Evolutionary conservation across 805 yeast genomes (phyloP).

Genomic region (Jamesozyma hellenica): DNA sequence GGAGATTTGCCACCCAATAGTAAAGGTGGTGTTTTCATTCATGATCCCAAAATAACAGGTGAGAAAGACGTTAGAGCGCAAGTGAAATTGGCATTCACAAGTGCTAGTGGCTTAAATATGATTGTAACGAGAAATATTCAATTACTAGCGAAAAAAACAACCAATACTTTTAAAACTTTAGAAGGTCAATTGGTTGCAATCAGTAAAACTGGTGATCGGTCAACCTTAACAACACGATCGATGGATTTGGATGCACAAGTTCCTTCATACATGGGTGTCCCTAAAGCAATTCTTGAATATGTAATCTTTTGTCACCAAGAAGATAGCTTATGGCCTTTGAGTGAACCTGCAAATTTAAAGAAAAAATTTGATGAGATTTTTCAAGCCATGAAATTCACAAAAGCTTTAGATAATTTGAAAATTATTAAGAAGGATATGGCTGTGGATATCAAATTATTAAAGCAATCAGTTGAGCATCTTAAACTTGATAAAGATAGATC

Average conservation of each 20-base stretch:
- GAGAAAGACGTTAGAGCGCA: conserved; percentile 78
- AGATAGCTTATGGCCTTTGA: conserved; percentile 90
- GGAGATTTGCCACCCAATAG: conserved; percentile 94
- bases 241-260: conserved; percentile 75
- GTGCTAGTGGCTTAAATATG: conserved; percentile 66
- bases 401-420: conserved; percentile 75
- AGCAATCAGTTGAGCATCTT: conserved; percentile 70
- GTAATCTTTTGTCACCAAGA: conserved; percentile 97
- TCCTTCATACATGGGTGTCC: conserved; percentile 79
- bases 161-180: conserved; percentile 73
- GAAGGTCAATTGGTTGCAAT: conserved; percentile 78
- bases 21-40: conserved; percentile 91
- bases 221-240: conserved; percentile 69
- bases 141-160: conserved; percentile 49
- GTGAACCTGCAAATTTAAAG: conserved; percentile 82
- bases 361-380: conserved; percentile 93
- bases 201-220: conserved; percentile 50
- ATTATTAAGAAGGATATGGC: conserved; percentile 66
- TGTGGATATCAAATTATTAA: conserved; percentile 61
- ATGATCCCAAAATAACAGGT: conserved; percentile 77
- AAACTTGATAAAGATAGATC: conserved; percentile 68
- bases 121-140: conserved; percentile 81
- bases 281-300: conserved; percentile 76
- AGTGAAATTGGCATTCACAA: conserved; percentile 75
- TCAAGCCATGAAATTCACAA: conserved; percentile 88